Evolutionary conservation across 2,329 filamentous ascomycete species (phyloP).

Genomic region (Arthroderma sp.): DNA sequence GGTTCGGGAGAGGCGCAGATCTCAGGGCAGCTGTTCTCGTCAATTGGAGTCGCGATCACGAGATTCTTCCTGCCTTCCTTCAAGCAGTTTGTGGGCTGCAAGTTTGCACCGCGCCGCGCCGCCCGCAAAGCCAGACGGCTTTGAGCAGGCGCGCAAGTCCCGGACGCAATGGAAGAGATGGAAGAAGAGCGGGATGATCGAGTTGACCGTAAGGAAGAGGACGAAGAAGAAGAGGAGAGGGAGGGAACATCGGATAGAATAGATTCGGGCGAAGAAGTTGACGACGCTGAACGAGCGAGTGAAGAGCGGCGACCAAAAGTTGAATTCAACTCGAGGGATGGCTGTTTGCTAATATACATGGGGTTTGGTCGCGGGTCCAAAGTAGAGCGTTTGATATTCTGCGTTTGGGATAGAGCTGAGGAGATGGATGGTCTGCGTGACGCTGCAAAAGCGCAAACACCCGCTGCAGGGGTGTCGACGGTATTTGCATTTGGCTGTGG

Average conservation of each 20-base stretch:
- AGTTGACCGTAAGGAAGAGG: conserved; percentile 34
- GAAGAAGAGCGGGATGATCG: conserved; percentile 40
- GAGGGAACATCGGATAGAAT: conserved; percentile 48
- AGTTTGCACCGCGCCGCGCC: conserved; percentile 26
- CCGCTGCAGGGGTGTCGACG: conserved; percentile 45
- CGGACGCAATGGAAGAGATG: conserved; percentile 31
- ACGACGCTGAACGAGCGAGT: conserved; percentile 39
- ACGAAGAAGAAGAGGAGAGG: conserved; percentile 40
- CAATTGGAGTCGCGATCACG: conserved; percentile 25
- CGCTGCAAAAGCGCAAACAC: conserved; percentile 33
- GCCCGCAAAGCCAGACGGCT: conserved; percentile 27
- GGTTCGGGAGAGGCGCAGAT: conserved; percentile 24
- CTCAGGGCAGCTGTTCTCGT: conserved; percentile 22
- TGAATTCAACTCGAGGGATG: conserved; percentile 32
- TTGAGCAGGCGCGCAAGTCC: conserved; percentile 16
- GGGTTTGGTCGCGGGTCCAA: conserved; percentile 36
- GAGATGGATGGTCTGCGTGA: conserved; percentile 45
- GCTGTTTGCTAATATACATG: conserved; percentile 23
- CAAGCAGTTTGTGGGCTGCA: conserved; percentile 16
- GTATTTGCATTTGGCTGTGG: conserved; percentile 40
- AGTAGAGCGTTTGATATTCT: conserved; percentile 43
- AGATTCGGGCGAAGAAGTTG: conserved; percentile 46
- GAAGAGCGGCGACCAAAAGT: conserved; percentile 37
- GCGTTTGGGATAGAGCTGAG: conserved; percentile 44
- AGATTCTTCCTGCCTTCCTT: conserved; percentile 25